These are phyloP conservation scores for Maudiozyma barnettii DNA, from an alignment of 805 yeast species.

Conservation along the genomic window DNA sequence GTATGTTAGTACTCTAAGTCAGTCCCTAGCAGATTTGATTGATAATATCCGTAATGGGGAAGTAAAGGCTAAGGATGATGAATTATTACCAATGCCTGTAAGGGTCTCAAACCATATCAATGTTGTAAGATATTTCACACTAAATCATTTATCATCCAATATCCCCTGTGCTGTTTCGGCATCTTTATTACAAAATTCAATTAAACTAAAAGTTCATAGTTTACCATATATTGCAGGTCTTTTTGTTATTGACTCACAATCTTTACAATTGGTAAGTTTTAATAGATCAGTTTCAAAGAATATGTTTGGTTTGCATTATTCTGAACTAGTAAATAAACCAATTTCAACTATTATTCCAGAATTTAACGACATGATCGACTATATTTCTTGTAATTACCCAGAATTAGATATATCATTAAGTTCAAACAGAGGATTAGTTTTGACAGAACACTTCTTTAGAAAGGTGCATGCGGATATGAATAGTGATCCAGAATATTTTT, in stretches of 20 bases:
- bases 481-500: constrained; percentile 40
- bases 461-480: constrained; percentile 44
- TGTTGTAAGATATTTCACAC: constrained; percentile 53
- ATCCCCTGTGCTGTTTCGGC: constrained; percentile 71
- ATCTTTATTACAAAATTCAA: constrained; percentile 40
- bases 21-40: constrained; percentile 20
- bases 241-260: constrained; percentile 50
- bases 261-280: constrained; percentile 52
- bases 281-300: constrained; percentile 72
- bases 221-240: constrained; percentile 84
- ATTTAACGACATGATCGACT: constrained; percentile 37
- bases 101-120: constrained; percentile 40
- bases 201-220: constrained; percentile 59
- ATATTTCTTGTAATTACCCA: constrained; percentile 30
- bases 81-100: constrained; percentile 26
- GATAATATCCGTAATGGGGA: constrained; percentile 24
- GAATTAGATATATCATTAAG: constrained; percentile 34
- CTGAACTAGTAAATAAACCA: constrained; percentile 35
- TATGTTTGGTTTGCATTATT: constrained; percentile 58
- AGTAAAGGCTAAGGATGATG: constrained; percentile 19
- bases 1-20: constrained; percentile 19
- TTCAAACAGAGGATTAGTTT: constrained; percentile 50
- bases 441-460: constrained; percentile 88
- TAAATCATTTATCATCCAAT: constrained; percentile 37
- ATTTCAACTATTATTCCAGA: constrained; percentile 55